Conservation (phyloP, 306 rosid genomes). For the Quercus berberidifolia region DNA sequence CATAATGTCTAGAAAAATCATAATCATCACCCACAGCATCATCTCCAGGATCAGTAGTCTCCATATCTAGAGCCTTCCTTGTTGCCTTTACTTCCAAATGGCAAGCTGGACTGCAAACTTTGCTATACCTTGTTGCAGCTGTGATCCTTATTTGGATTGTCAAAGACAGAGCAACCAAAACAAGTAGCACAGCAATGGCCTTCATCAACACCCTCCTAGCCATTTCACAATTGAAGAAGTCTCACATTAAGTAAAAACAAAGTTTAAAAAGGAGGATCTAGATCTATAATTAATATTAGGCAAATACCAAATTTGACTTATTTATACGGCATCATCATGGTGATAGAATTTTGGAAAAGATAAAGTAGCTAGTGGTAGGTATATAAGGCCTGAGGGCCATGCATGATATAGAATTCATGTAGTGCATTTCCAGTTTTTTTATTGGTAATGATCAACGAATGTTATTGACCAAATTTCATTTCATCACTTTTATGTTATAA, state of each 20-base stretch:
- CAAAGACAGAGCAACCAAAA: conserved; percentile 35
- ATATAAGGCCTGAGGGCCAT: conserved; percentile 35
- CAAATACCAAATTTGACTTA: conserved; percentile 23
- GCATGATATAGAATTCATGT: not conserved
- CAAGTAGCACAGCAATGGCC: conserved; percentile 19
- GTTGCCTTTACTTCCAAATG: conserved; percentile 12
- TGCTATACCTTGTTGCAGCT: conserved; percentile 35
- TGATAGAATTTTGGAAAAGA: conserved; percentile 39
- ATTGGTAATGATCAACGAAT: not conserved
- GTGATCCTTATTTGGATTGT: conserved; percentile 26
- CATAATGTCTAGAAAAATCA: conserved; percentile 69
- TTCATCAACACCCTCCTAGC: conserved; percentile 14
- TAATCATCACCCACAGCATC: conserved; percentile 36
- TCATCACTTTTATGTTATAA: conserved; percentile 1
- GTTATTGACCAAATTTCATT: conserved; percentile 13
- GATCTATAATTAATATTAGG: not conserved
- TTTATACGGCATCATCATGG: conserved; percentile 49
- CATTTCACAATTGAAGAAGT: conserved; percentile 29
- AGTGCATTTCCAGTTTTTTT: not conserved
- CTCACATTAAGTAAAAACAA: not conserved
- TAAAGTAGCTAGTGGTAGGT: conserved; percentile 31
- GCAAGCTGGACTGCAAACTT: conserved; percentile 18
- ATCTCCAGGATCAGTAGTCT: conserved; percentile 8
- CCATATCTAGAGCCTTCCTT: conserved; percentile 15
- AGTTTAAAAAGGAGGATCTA: conserved; percentile 13